These are phyloP conservation scores for Jatropha podagrica DNA, from an alignment of 441 rosid species.

Conservation along the genomic window DNA sequence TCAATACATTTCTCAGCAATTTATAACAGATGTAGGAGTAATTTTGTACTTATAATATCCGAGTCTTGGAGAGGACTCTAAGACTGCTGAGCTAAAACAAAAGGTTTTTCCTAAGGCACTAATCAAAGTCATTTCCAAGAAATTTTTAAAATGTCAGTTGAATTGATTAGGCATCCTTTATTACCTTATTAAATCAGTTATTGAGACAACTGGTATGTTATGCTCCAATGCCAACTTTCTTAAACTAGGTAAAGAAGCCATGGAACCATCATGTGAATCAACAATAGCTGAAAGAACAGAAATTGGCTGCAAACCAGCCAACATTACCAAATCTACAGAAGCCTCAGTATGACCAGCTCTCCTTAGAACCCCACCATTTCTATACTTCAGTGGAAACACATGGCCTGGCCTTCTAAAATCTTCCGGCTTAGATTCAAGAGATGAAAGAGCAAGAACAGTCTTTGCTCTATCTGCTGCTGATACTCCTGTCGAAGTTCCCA, in stretches of 20 bases:
- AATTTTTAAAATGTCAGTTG: too few relatives aligned
- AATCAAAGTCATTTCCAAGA: not conserved
- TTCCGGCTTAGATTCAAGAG: constrained; percentile 50
- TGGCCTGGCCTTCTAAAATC: constrained; percentile 90
- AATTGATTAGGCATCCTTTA: too few relatives aligned
- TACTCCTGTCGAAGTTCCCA: constrained; percentile 66
- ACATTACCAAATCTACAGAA: constrained; percentile 65
- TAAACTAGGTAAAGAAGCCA: constrained; percentile 49
- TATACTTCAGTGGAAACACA: constrained; percentile 81
- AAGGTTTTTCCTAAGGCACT: not conserved
- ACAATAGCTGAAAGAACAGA: constrained; percentile 69
- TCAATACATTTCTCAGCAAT: too few relatives aligned
- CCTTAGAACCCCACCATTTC: constrained; percentile 76
- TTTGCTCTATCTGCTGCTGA: constrained; percentile 70
- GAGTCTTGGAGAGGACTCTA: too few relatives aligned
- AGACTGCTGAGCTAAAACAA: too few relatives aligned
- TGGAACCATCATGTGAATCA: constrained; percentile 66
- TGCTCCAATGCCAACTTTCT: constrained; percentile 54
- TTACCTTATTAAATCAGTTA: constrained; percentile 80
- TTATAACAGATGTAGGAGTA: not conserved
- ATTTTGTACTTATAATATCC: too few relatives aligned
- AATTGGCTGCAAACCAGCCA: constrained; percentile 59
- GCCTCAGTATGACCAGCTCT: constrained; percentile 96
- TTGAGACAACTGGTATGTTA: constrained; percentile 58
- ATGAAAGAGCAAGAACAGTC: constrained; percentile 67